A percentile compares a stretch with the other conserved stretches of the same genome.
Evolutionary conservation across 73 alveolate genomes (phyloP).

Genomic region (Paramecium primaurelia): DNA sequence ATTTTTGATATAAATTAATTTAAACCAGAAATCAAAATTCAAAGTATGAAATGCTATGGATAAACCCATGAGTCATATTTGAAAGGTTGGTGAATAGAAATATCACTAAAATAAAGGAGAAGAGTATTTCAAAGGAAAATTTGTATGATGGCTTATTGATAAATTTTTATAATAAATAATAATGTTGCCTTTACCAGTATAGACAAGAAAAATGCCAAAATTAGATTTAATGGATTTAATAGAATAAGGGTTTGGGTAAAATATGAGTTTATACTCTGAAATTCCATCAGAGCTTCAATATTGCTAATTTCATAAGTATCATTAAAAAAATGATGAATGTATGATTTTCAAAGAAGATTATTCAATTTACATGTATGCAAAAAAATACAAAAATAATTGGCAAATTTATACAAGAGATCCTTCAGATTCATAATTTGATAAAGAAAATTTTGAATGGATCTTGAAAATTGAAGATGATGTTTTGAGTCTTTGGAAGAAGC

Average conservation of each 20-base stretch:
- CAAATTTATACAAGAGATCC: slow-evolving; percentile 8
- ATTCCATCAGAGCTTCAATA: not conserved
- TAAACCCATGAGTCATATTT: not conserved
- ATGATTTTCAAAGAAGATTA: slow-evolving; percentile 10
- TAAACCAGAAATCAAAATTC: not conserved
- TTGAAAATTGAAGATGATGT: not conserved
- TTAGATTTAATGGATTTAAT: slow-evolving; percentile 28
- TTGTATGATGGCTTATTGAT: not conserved
- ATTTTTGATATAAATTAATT: not conserved
- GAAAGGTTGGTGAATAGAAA: not conserved
- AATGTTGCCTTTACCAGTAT: slow-evolving; percentile 1
- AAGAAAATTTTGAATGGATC: not conserved
- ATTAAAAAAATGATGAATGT: not conserved
- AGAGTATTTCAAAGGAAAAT: not conserved
- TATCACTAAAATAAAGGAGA: not conserved
- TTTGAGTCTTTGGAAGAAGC: not conserved
- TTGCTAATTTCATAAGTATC: not conserved
- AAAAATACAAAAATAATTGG: not conserved
- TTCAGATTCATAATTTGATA: slow-evolving; percentile 35
- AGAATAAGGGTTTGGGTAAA: slow-evolving; percentile 18
- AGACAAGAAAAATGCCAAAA: not conserved
- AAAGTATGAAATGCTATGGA: not conserved
- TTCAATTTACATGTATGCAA: not conserved
- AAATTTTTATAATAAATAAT: not conserved
- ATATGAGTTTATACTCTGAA: not conserved